These are phyloP conservation scores for Henckelia pumila DNA, from an alignment of 257 asterid species.

Conservation along the genomic window DNA sequence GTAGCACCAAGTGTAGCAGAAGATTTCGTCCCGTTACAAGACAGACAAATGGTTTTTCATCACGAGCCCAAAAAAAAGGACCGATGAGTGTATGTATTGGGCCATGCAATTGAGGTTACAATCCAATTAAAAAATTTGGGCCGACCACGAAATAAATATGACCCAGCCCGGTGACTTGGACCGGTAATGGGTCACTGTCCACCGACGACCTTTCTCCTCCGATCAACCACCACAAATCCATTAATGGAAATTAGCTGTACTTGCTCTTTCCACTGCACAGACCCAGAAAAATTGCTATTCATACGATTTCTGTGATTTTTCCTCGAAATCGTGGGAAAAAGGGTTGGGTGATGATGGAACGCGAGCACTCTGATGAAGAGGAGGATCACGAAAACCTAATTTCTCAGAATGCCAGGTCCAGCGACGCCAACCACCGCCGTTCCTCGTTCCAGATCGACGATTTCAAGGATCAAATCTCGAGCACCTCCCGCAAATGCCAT, in stretches of 20 bases:
- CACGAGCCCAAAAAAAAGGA: too few species aligned
- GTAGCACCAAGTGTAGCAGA: too few species aligned
- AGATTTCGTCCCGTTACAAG: too few species aligned
- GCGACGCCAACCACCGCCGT: conserved; percentile 36
- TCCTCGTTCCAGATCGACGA: conserved; percentile 43
- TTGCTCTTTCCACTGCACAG: conserved; percentile 13
- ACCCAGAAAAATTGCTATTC: conserved; percentile 1
- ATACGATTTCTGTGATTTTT: conserved; percentile 19
- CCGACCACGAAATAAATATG: neutral
- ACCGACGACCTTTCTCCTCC: conserved; percentile 1
- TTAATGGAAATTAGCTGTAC: conserved; percentile 15
- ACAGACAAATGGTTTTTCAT: too few species aligned
- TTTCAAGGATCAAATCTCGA: conserved; percentile 29
- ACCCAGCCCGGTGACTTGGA: neutral
- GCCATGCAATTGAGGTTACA: neutral
- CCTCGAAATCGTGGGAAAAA: conserved; percentile 6
- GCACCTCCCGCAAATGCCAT: conserved; percentile 35
- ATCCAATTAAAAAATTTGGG: neutral
- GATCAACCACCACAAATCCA: conserved; percentile 3
- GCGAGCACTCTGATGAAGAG: conserved; percentile 78
- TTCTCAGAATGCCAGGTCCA: conserved; percentile 47
- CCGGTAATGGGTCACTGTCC: neutral
- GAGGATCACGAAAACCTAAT: conserved; percentile 72
- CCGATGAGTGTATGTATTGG: too few species aligned
- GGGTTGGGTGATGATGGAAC: conserved; percentile 36